phyloP scores from a whole-genome alignment of 352 stramenopile species.

The Phytophthora fragariae region DNA sequence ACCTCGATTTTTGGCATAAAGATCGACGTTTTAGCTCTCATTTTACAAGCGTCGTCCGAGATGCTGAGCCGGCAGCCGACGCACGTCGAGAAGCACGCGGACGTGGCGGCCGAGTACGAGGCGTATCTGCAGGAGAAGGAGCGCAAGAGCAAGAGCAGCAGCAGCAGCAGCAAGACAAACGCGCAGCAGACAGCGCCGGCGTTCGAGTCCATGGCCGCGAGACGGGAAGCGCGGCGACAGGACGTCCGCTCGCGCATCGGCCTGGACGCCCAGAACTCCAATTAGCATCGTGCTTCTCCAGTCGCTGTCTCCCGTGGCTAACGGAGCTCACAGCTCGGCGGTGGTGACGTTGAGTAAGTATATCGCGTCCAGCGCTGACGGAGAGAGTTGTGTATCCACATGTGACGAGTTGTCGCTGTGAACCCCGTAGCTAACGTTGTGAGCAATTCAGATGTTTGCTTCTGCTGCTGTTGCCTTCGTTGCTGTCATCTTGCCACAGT shows the following conservation, averaged over 20 bases:
- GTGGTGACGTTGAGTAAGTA: neutral
- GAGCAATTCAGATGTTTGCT: neutral
- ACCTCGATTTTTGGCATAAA: neutral
- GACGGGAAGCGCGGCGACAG: constrained; percentile 36
- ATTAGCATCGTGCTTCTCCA: neutral
- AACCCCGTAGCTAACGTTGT: no score
- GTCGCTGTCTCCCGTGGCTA: no score
- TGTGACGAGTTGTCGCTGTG: neutral
- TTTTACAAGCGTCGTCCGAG: constrained; percentile 6
- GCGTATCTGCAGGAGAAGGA: constrained; percentile 68
- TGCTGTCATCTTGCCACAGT: neutral
- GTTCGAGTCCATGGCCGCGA: constrained; percentile 20
- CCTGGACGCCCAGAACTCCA: constrained; percentile 22
- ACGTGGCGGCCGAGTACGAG: constrained; percentile 81
- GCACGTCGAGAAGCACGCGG: constrained; percentile 69
- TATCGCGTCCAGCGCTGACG: neutral
- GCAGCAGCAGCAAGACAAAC: constrained; percentile 1
- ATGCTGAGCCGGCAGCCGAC: constrained; percentile 52
- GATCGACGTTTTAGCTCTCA: constrained; percentile 4
- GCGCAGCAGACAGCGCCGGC: constrained; percentile 6
- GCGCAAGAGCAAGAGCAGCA: constrained; percentile 17
- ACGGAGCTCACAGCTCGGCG: no score
- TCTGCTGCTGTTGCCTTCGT: neutral
- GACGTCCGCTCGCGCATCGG: constrained; percentile 47
- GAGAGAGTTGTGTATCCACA: neutral